phyloP scores from a whole-genome alignment of 257 asterid genomes.

The Forsythia viridissima region DNA sequence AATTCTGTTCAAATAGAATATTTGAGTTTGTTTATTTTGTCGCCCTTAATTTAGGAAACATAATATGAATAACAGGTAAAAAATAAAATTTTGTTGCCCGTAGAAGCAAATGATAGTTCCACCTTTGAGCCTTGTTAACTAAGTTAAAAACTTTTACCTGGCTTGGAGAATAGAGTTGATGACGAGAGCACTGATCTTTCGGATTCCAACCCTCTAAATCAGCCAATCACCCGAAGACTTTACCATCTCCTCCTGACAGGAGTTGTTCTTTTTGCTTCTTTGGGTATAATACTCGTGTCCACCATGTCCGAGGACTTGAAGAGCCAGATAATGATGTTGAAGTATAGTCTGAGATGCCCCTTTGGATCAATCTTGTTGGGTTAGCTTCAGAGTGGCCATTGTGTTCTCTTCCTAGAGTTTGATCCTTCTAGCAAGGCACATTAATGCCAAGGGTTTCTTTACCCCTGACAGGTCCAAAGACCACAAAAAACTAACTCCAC shows the following conservation, averaged over 20 bases:
- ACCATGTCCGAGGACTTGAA: background rate
- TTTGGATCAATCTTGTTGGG: too few species aligned
- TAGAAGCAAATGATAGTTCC: background rate
- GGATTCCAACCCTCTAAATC: background rate
- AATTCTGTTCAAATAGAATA: background rate
- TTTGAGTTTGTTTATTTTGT: background rate
- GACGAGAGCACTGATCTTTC: background rate
- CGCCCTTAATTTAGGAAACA: background rate
- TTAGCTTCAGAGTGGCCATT: too few species aligned
- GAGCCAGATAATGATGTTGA: background rate
- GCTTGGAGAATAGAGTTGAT: background rate
- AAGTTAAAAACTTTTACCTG: background rate
- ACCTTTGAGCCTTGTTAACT: background rate
- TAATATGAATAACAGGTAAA: too few species aligned
- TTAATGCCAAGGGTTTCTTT: background rate
- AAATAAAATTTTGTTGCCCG: background rate
- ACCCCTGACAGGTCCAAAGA: background rate
- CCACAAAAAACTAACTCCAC: too few species aligned
- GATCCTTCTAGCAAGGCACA: background rate
- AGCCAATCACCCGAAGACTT: background rate
- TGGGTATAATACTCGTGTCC: background rate
- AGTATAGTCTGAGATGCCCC: too few species aligned
- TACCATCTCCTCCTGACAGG: background rate
- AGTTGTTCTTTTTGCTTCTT: background rate
- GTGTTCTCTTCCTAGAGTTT: background rate